Evolutionary conservation across 768 basidiomycete species (phyloP).

Genomic region (Bullera alba): DNA sequence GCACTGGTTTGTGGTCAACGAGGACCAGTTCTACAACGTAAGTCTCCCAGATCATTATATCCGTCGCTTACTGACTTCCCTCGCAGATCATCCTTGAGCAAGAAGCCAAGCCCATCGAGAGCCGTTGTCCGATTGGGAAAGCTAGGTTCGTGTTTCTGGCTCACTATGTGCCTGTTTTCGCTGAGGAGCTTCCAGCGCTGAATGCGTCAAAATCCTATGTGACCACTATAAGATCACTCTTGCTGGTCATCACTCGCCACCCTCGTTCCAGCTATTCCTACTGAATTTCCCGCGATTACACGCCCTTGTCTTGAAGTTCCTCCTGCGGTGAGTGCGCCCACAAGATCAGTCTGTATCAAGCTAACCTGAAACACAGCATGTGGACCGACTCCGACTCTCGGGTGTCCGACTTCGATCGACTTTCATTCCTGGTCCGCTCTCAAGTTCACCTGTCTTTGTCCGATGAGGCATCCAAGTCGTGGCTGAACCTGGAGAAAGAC

Average conservation of each 20-base stretch:
- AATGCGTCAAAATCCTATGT: constrained; percentile 38
- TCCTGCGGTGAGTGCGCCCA: constrained; percentile 23
- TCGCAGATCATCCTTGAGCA: constrained; percentile 31
- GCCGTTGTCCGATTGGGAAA: constrained; percentile 32
- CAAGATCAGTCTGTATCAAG: background rate
- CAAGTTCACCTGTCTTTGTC: constrained; percentile 30
- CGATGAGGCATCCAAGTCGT: constrained; percentile 30
- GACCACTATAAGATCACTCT: constrained; percentile 38
- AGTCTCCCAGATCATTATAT: constrained; percentile 4
- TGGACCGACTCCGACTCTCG: constrained; percentile 37
- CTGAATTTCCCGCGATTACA: constrained; percentile 31
- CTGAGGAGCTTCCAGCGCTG: constrained; percentile 24
- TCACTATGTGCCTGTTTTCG: constrained; percentile 2
- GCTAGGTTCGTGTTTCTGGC: constrained; percentile 20
- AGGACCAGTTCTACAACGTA: constrained; percentile 34
- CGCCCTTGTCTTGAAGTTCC: constrained; percentile 29
- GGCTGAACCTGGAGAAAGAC: constrained; percentile 35
- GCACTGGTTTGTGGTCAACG: constrained; percentile 33
- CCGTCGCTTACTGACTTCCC: constrained; percentile 11
- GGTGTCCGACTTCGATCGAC: constrained; percentile 20
- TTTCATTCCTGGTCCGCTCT: constrained; percentile 28
- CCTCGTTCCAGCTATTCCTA: constrained; percentile 31
- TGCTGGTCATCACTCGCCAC: constrained; percentile 25
- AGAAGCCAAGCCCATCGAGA: constrained; percentile 15
- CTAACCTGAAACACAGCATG: constrained; percentile 19